Evolutionary conservation across 805 yeast species (phyloP), one percentile per base, ranked within the genome.

Genomic region (Wickerhamiella bombiphila): DNA sequence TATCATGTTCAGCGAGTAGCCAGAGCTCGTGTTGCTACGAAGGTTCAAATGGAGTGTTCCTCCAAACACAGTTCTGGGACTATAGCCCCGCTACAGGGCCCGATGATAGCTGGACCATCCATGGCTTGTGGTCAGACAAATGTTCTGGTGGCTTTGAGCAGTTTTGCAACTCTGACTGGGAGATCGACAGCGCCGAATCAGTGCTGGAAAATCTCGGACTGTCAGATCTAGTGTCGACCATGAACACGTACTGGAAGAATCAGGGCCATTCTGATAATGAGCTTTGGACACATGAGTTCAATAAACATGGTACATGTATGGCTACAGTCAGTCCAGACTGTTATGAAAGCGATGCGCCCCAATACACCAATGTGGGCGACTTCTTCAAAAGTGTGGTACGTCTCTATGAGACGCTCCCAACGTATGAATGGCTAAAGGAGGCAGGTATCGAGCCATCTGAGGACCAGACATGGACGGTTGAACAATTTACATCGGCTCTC

Each of bases 1-100:
- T 50, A 33, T 55, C 60, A 24, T 58, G 63, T 43, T 41, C 49
- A 7, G 38, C 40, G 16, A 37, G 42, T 15, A 34, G 31, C 13
- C 32, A 26, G 15, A 31, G 37, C 43, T 53, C 72, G 2, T 86
- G 96, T 53, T 86, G 96, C 59, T 81, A 76, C 55, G 94, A 85
- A 53, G 69, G 71, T 34, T 86, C 86, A 7, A 88, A 93, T 34
- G 96, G 96, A 4, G 66, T 82, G 13, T 63, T 86, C 26, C 58
- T 86, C 36, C 80, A 73, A 53, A 80, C 96, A 0, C 97, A 86
- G 54, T 85, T 86, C 60, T 86, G 96, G 96, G 93, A 86, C 58
- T 80, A 78, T 53, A 59, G 63, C 42, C 86, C 91, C 1, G 69
- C 81, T 1, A 63, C 73, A 36, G 91, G 91, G 4, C 81, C 82